These are phyloP conservation scores for Ascochyta rabiei DNA, from an alignment of 2,329 filamentous ascomycete genomes.

Conservation along the genomic window DNA sequence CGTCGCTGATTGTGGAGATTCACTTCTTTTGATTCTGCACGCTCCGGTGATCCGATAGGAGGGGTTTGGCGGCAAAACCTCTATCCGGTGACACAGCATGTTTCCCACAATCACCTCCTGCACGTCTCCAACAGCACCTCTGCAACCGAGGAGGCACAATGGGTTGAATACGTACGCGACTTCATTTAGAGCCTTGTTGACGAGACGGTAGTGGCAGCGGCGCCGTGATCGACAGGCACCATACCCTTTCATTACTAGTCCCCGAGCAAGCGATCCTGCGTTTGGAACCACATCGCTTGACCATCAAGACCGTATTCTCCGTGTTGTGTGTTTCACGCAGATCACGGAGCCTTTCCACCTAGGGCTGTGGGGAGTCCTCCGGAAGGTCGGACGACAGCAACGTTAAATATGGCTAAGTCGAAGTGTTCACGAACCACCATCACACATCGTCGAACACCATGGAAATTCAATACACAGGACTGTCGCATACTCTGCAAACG, in stretches of 20 bases:
- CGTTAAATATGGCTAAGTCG: constrained; percentile 1
- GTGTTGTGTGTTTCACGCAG: constrained; percentile 11
- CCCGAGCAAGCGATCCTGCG: not conserved
- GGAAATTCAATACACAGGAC: constrained; percentile 25
- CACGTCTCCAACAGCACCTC: not conserved
- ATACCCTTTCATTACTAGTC: constrained; percentile 9
- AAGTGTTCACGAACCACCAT: not conserved
- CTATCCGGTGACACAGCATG: not conserved
- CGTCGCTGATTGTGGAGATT: not conserved
- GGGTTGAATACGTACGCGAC: not conserved
- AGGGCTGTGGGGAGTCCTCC: not conserved
- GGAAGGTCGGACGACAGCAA: not conserved
- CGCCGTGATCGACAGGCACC: constrained; percentile 9
- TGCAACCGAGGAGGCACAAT: not conserved
- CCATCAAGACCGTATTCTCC: constrained; percentile 16
- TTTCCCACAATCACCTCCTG: not conserved
- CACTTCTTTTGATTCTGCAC: not conserved
- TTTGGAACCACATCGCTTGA: constrained; percentile 15
- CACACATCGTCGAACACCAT: constrained; percentile 14
- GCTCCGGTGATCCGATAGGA: no score
- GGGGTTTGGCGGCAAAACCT: not conserved
- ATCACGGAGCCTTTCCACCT: not conserved
- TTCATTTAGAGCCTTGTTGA: not conserved
- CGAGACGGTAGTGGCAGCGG: constrained; percentile 5
- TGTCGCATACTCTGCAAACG: constrained; percentile 33